Conservation (phyloP, 2,329 filamentous ascomycete species). For the Arthrobotrys sinensis region DNA sequence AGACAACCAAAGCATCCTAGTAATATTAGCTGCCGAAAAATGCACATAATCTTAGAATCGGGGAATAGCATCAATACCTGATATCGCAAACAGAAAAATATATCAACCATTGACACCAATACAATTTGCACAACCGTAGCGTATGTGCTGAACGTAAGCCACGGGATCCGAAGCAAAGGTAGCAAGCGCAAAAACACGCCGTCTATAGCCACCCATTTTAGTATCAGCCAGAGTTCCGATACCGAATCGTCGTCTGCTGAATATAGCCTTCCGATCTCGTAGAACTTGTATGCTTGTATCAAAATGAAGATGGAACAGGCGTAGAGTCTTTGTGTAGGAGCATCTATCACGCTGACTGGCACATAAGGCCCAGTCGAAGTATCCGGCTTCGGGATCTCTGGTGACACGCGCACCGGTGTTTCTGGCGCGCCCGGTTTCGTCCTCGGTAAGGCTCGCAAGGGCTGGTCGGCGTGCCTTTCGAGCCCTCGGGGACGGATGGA, state of each 20-base stretch:
- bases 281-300: conserved; percentile 85
- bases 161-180: conserved; percentile 90
- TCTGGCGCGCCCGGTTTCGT: conserved; percentile 17
- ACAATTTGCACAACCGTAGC: conserved; percentile 75
- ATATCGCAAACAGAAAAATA: conserved; percentile 74
- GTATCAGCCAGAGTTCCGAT: conserved; percentile 78
- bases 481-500: conserved; percentile 46
- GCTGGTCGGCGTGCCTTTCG: conserved; percentile 24
- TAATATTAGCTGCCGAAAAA: conserved; percentile 4
- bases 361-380: conserved; percentile 75
- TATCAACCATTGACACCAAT: conserved; percentile 80
- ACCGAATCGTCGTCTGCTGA: conserved; percentile 84
- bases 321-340: conserved; percentile 91
- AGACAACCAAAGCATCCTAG: conserved; percentile 33
- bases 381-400: conserved; percentile 11
- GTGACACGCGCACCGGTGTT: conserved; percentile 2
- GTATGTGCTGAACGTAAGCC: conserved; percentile 83
- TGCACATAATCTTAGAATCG: background rate
- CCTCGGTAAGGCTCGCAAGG: conserved; percentile 61
- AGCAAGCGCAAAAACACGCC: conserved; percentile 88
- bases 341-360: conserved; percentile 85
- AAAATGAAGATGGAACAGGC: conserved; percentile 83
- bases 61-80: conserved; percentile 38
- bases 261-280: conserved; percentile 72
- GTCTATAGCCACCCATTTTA: conserved; percentile 94